A percentile compares a stretch with the other conserved stretches of the same genome.
Conservation (phyloP, 1,139 yeast species). For the Hyphopichia buzzinii region DNA sequence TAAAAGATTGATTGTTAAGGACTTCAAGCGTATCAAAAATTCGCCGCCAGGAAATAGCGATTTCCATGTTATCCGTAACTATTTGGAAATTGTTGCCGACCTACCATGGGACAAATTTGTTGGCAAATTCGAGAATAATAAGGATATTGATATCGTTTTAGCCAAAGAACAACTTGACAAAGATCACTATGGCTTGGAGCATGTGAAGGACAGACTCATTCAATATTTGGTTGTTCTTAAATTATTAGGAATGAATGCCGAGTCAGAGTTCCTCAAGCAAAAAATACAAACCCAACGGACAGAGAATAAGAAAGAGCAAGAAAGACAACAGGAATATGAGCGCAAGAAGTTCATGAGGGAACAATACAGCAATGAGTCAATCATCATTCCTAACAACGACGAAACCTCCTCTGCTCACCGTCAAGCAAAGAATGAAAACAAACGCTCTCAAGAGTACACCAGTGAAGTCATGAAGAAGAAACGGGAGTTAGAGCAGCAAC, state of each 20-base stretch:
- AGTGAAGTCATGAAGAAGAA: constrained; percentile 7
- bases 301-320: constrained; percentile 9
- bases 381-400: constrained; percentile 38
- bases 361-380: constrained; percentile 15
- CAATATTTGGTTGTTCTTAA: constrained; percentile 82
- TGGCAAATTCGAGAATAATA: constrained; percentile 37
- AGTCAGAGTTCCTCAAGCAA: constrained; percentile 19
- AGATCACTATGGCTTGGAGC: constrained; percentile 83
- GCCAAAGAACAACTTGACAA: constrained; percentile 66
- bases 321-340: constrained; percentile 4
- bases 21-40: constrained; percentile 58
- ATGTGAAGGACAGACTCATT: constrained; percentile 75
- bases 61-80: constrained; percentile 68
- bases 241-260: constrained; percentile 49
- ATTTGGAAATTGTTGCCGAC: constrained; percentile 67
- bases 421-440: constrained; percentile 26
- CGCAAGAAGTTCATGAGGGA: constrained; percentile 5
- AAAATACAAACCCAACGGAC: constrained; percentile 8
- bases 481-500: constrained; percentile 6
- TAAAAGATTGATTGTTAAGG: constrained; percentile 57
- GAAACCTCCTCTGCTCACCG: constrained; percentile 30
- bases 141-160: constrained; percentile 47
- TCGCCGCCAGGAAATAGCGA: constrained; percentile 71
- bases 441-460: constrained; percentile 16
- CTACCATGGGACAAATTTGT: constrained; percentile 58